Conservation (phyloP, 2,329 filamentous ascomycete genomes). For the Myriangium duriaei region DNA sequence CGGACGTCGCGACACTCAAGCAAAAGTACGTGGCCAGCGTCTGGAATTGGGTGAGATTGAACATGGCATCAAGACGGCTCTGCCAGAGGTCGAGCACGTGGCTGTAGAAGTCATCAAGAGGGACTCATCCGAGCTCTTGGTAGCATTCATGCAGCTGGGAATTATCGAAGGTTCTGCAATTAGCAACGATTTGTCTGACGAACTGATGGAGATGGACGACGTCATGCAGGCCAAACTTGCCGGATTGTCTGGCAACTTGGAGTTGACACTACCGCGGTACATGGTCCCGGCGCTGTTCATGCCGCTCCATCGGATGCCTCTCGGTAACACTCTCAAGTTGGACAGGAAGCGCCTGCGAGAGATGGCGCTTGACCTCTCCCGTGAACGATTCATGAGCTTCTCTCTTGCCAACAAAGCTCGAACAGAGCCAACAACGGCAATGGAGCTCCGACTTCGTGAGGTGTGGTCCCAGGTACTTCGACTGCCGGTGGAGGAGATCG, state of each 20-base stretch:
- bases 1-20: constrained; percentile 51
- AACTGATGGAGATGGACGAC: not conserved
- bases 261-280: constrained; percentile 55
- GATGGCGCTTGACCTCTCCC: not conserved
- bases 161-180: not conserved
- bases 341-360: constrained; percentile 34
- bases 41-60: constrained; percentile 86
- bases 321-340: constrained; percentile 83
- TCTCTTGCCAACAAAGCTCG: constrained; percentile 34
- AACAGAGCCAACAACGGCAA: not conserved
- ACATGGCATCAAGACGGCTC: not conserved
- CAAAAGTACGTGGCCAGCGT: constrained; percentile 87
- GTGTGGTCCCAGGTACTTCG: not conserved
- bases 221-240: too few relatives aligned
- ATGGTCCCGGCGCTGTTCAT: constrained; percentile 87
- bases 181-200: too few relatives aligned
- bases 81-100: not conserved
- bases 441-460: not conserved
- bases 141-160: constrained; percentile 11
- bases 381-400: not conserved
- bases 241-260: constrained; percentile 47
- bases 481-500: constrained; percentile 26
- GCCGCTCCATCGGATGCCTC: constrained; percentile 55
- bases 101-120: constrained; percentile 24
- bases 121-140: constrained; percentile 11